Percentiles rank a stretch among this genome's conserved stretches.
Conservation (phyloP, 257 asterid species). For the Avicennia marina region DNA sequence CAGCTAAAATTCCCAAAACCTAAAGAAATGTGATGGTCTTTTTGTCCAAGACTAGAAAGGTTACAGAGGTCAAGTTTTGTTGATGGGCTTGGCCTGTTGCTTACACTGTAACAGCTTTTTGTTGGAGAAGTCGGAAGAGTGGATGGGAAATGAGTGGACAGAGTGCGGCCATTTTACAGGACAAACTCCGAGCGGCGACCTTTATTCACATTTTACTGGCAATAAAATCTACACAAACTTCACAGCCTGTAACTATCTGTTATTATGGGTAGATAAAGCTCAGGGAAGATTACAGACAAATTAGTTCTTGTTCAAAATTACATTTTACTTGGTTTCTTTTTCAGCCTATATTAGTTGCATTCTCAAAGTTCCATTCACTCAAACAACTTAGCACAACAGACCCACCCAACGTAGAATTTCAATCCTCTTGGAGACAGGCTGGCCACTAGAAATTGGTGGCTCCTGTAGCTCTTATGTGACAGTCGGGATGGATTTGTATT, state of each 20-base stretch:
- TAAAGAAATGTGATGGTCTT: no score
- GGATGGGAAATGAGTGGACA: slow-evolving; percentile 15
- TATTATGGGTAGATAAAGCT: slow-evolving; percentile 5
- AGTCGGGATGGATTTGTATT: slow-evolving; percentile 23
- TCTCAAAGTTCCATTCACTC: slow-evolving; percentile 16
- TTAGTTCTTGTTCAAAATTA: slow-evolving; percentile 19
- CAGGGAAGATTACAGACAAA: slow-evolving; percentile 13
- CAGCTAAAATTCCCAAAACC: no score
- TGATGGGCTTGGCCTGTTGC: background rate
- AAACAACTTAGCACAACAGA: slow-evolving; percentile 14
- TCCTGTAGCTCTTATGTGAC: slow-evolving; percentile 46
- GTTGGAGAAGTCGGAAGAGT: background rate
- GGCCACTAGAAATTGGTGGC: slow-evolving; percentile 82
- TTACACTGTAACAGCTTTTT: background rate
- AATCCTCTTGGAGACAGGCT: slow-evolving; percentile 57
- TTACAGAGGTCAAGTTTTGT: no score
- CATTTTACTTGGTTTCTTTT: slow-evolving; percentile 25
- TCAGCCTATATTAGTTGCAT: slow-evolving; percentile 21
- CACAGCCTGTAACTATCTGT: slow-evolving; percentile 12
- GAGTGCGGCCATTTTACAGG: slow-evolving; percentile 22
- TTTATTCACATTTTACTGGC: slow-evolving; percentile 20
- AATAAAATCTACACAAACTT: slow-evolving; percentile 12
- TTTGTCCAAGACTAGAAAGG: no score
- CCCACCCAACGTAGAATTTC: slow-evolving; percentile 31
- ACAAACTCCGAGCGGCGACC: slow-evolving; percentile 15